Conservation (phyloP, 2,329 filamentous ascomycete species). For the Podosphaera aphanis region DNA sequence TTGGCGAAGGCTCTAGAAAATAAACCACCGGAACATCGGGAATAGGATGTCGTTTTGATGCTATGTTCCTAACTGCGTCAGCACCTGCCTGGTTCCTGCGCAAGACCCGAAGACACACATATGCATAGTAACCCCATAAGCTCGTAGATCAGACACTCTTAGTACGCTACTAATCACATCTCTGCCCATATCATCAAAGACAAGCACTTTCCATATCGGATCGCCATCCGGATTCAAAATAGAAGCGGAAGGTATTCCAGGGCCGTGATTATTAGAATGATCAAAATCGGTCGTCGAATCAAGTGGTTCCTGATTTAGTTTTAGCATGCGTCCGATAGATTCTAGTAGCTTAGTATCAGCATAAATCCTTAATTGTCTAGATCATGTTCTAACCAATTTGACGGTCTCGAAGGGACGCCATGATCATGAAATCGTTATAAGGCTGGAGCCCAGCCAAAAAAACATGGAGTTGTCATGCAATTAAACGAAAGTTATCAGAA, state of each 20-base stretch:
- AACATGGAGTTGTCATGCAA: conserved; percentile 11
- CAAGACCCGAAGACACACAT: conserved; percentile 31
- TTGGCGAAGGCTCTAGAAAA: conserved; percentile 66
- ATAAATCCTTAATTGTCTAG: neutral
- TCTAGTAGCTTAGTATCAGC: conserved; percentile 24
- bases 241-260: conserved; percentile 46
- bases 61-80: conserved; percentile 43
- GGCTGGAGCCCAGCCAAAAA: conserved; percentile 16
- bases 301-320: conserved; percentile 55
- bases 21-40: conserved; percentile 94
- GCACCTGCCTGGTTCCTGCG: conserved; percentile 3
- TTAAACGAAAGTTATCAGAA: neutral
- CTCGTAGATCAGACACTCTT: conserved; percentile 73
- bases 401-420: conserved; percentile 42
- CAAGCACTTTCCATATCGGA: conserved; percentile 91
- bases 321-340: conserved; percentile 85
- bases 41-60: conserved; percentile 63
- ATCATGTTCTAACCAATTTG: conserved; percentile 36
- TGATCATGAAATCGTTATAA: conserved; percentile 16
- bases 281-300: conserved; percentile 33
- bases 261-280: conserved; percentile 31
- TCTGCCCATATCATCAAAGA: conserved; percentile 76
- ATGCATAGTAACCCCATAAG: conserved; percentile 91
- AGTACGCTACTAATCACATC: conserved; percentile 95
- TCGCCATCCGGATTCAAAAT: conserved; percentile 72